phyloP scores from a whole-genome alignment of 306 rosid genomes.

The Hippophae gyantsensis region DNA sequence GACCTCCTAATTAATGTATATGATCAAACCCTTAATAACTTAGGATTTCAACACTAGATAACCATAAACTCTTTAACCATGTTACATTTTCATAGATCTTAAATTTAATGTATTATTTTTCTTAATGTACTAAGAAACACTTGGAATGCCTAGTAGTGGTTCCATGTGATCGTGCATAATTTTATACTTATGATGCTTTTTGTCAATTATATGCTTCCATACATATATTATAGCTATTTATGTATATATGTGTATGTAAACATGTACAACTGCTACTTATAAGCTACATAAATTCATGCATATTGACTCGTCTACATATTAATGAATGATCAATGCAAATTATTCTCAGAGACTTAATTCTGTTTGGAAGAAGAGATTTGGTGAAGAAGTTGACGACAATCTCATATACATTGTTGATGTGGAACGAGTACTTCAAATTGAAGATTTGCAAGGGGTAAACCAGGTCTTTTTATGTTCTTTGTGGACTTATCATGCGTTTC shows the following conservation, averaged over 20 bases:
- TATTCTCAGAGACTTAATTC: constrained; percentile 47
- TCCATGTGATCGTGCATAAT: too few species aligned
- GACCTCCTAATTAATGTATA: too few species aligned
- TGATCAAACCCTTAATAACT: too few species aligned
- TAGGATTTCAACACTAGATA: too few species aligned
- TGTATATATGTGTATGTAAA: background rate
- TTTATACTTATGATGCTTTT: background rate
- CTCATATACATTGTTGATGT: constrained; percentile 49
- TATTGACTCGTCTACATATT: too few species aligned
- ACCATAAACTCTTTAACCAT: too few species aligned
- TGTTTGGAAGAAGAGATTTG: constrained; percentile 70
- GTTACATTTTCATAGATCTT: too few species aligned
- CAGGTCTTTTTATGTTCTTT: background rate
- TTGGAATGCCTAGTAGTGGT: too few species aligned
- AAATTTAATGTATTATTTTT: too few species aligned
- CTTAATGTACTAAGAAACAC: too few species aligned
- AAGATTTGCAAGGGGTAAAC: constrained; percentile 46
- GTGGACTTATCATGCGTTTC: background rate
- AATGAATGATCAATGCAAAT: constrained; percentile 4
- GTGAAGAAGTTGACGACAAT: constrained; percentile 68
- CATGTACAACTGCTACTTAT: background rate
- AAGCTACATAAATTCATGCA: too few species aligned
- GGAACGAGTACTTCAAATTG: constrained; percentile 71
- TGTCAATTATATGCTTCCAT: background rate
- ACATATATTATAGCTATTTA: background rate